Base-by-base conservation (phyloP, 192 early-diverging fungal genomes). In the Jimgerdemannia lactiflua region DNA sequence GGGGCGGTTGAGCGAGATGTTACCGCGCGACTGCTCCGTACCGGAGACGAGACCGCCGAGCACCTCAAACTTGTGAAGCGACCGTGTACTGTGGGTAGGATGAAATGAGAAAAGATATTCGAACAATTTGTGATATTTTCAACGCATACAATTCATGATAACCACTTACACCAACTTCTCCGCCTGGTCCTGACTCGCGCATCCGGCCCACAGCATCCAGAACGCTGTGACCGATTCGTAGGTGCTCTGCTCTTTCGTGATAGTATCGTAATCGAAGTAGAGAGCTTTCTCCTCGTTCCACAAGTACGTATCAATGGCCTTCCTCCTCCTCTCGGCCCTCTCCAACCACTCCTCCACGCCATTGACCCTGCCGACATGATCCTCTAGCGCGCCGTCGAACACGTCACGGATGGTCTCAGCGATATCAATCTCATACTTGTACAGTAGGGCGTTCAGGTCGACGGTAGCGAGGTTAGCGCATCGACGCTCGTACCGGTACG, bases 341-440 rank as follows among this genome's bases (percentile, higher is more conserved):
- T 84, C 77, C 17, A 88, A 83, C 93, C 93, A 94, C 29, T 84
- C 83, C 19, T 73, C 85, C 9, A 88, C 78, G 0, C 80, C 88
- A 49, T 83, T 85, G 42, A 86, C 81, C 4, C 79, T 65, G 3
- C 82, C 86, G 18, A 77, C 75, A 11, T 80, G 80, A 17, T 83
- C 83, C 64, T 77, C 82, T 64, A 91, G 86, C 3, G 77, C 65
- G 4, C 90, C 89, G 78, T 86, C 84, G 79, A 91, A 90, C 43
- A 86, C 74, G 41, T 78, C 80, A 54, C 83, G 85, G 43, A 98
- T 87, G 4, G 92, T 80, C 42, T 91, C 88, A 43, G 90, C 93
- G 69, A 99, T 86, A 78, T 99, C 97, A 3, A 90, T 84, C 78
- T 98, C 96, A 81, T 99, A 99, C 80, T 96, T 97, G 92, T 94